These are phyloP conservation scores for Dichotomopilus funicola DNA, from an alignment of 2,329 filamentous ascomycete genomes.

Conservation along the genomic window DNA sequence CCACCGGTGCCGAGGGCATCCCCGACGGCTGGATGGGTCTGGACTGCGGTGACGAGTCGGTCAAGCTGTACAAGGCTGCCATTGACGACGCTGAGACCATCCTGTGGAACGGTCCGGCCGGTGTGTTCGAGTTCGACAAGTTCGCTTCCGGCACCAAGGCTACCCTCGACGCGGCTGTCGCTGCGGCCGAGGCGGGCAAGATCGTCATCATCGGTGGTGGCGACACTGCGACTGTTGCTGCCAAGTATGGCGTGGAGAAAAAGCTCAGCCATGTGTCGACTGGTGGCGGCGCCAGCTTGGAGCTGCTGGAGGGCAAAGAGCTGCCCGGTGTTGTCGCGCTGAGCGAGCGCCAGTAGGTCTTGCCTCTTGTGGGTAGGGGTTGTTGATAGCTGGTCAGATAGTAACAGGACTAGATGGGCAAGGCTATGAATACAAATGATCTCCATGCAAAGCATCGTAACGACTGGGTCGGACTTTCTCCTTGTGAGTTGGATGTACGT, in stretches of 20 bases:
- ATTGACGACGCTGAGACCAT: slow-evolving; percentile 90
- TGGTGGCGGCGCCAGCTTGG: slow-evolving; percentile 88
- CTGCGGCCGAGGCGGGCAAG: slow-evolving; percentile 73
- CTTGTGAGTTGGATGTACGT: not conserved
- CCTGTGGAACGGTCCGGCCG: slow-evolving; percentile 96
- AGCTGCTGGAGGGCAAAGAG: slow-evolving; percentile 96
- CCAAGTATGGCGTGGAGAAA: slow-evolving; percentile 92
- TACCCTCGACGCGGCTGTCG: slow-evolving; percentile 82
- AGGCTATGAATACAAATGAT: slow-evolving; percentile 2
- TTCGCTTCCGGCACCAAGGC: slow-evolving; percentile 90
- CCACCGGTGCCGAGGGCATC: slow-evolving; percentile 82
- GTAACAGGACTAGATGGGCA: slow-evolving; percentile 7
- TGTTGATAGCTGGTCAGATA: not conserved
- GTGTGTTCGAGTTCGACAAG: slow-evolving; percentile 95
- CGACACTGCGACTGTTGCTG: slow-evolving; percentile 95
- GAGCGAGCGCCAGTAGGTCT: slow-evolving; percentile 60
- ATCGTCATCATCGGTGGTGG: slow-evolving; percentile 98
- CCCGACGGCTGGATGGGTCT: slow-evolving; percentile 98
- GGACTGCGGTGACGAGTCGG: slow-evolving; percentile 83
- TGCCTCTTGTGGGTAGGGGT: not conserved
- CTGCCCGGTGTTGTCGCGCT: slow-evolving; percentile 89
- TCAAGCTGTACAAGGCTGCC: slow-evolving; percentile 80
- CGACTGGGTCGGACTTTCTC: not conserved
- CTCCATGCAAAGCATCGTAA: not conserved
- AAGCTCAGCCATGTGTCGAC: slow-evolving; percentile 98